Base-by-base conservation (phyloP, 805 yeast species). In the Zygotorulaspora florentina region DNA sequence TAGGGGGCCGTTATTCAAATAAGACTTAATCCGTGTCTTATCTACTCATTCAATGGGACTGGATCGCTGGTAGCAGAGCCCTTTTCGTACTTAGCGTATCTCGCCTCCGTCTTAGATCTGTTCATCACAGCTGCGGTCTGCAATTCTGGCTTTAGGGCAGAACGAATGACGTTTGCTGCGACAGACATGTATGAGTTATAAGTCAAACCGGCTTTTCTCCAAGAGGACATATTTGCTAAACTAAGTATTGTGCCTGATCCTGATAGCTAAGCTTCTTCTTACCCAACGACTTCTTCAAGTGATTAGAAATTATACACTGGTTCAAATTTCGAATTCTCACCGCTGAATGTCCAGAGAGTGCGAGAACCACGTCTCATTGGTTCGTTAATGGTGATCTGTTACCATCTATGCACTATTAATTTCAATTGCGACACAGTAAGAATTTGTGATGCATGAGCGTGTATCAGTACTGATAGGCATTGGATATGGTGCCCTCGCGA, bases 141-240 rank as follows among this genome's bases (percentile, higher is more conserved):
- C 65, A 80, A 69, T 63, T 90, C 96, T 54, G 89, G 81, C 76
- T 91, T 91, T 67, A 91, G 80, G 42, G 96, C 83, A 61, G 77
- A 75, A 75, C 97, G 88, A 59, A 88, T 80, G 52, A 95, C 79
- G 68, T 81, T 81, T 64, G 96, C 96, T 64, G 96, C 87, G 65
- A 91, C 77, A 57, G 96, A 80, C 69, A 90, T 77, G 72, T 91
- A 91, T 69, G 83, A 86, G 85, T 87, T 87, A 75, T 74, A 79
- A 71, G 83, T 74, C 65, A 79, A 70, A 60, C 85, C 85, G 59
- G 83, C 83, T 66, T 79, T 77, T 73, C 79, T 78, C 83, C 83
- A 79, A 55, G 75, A 65, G 50, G 82, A 68, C 82, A 77, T 77
- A 35, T 15, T 48, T 15, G 23, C 29, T 33, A 18, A 26, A 10